These are phyloP conservation scores for Apiotrichum akiyoshidainum DNA, from an alignment of 1,284 basidiomycete genomes.

Conservation along the genomic window DNA sequence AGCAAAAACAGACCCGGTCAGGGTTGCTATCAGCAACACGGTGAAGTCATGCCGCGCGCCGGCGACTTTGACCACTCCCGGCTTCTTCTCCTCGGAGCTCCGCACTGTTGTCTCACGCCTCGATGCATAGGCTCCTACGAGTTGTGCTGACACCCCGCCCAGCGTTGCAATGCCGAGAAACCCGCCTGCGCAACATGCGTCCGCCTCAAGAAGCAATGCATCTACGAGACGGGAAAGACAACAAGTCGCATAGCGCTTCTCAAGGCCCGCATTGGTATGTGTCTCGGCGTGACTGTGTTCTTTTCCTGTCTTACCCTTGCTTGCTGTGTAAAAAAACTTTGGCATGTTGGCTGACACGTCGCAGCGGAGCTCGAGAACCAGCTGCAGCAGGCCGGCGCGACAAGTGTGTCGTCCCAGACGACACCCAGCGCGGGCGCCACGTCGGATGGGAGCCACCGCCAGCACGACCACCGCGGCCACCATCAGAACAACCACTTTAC, in stretches of 20 bases:
- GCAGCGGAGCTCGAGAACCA: slow-evolving; percentile 21
- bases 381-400: slow-evolving; percentile 8
- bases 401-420: background rate
- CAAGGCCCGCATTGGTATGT: slow-evolving; percentile 28
- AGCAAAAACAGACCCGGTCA: background rate
- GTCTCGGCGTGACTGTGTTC: background rate
- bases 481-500: background rate
- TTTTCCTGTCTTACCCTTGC: too few species aligned
- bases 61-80: background rate
- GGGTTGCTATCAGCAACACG: background rate
- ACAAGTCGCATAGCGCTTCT: slow-evolving; percentile 29
- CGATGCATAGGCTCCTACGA: background rate
- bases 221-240: slow-evolving; percentile 29
- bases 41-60: background rate
- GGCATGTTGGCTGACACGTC: slow-evolving; percentile 6
- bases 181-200: slow-evolving; percentile 30
- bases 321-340: too few species aligned
- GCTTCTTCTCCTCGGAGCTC: background rate
- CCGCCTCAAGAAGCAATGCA: slow-evolving; percentile 27
- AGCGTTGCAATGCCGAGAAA: slow-evolving; percentile 33
- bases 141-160: background rate
- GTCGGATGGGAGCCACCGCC: background rate
- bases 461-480: slow-evolving; percentile 3
- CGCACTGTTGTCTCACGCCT: background rate
- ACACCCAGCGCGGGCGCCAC: slow-evolving; percentile 4